phyloP scores from a whole-genome alignment of 805 yeast species.

The Pichia occidentalis region DNA sequence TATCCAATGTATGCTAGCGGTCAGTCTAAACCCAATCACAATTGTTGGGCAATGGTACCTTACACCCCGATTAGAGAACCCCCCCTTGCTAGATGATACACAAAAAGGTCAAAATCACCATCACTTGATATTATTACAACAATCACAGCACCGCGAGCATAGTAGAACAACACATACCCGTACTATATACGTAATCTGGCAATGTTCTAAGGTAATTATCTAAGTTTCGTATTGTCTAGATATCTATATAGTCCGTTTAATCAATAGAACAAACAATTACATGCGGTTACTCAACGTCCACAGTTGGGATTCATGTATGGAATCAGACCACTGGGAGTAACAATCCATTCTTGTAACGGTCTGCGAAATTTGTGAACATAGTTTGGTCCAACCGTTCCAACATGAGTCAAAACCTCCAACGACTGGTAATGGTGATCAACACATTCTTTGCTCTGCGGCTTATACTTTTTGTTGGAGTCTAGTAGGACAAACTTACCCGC shows the following conservation, averaged over 20 bases:
- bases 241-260: no score
- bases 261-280: constrained; percentile 1
- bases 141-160: no score
- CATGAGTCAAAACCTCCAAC: constrained; percentile 11
- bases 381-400: constrained; percentile 8
- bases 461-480: constrained; percentile 15
- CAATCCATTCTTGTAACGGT: constrained; percentile 29
- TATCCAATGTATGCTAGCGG: no score
- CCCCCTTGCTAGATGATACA: no score
- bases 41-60: no score
- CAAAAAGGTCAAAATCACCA: no score
- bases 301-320: constrained; percentile 20
- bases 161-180: no score
- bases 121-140: no score
- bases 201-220: no score
- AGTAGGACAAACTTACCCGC: constrained; percentile 26
- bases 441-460: constrained; percentile 9
- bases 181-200: no score
- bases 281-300: background rate
- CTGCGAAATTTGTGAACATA: constrained; percentile 17
- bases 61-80: no score
- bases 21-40: no score
- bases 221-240: background rate
- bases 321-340: constrained; percentile 28
- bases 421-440: constrained; percentile 11